phyloP scores from a whole-genome alignment of 257 asterid species.

The Gentiana macrophylla region DNA sequence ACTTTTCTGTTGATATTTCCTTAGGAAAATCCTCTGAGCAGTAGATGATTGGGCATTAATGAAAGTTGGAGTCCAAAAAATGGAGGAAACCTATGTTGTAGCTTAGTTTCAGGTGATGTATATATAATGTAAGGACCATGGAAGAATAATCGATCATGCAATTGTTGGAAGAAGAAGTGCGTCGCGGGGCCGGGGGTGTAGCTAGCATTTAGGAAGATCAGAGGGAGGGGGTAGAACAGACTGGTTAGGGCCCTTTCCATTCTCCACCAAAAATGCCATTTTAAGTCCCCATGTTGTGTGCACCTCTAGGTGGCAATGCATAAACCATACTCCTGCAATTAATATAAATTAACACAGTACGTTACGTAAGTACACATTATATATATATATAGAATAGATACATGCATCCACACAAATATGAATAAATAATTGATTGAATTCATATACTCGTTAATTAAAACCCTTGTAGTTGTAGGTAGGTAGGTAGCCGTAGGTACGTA shows the following conservation, averaged over 20 bases:
- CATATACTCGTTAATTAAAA: neutral
- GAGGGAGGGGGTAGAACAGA: constrained; percentile 77
- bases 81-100: neutral
- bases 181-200: too few relatives aligned
- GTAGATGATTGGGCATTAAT: too few relatives aligned
- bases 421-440: neutral
- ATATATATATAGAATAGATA: neutral
- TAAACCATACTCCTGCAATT: constrained; percentile 72
- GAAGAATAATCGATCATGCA: too few relatives aligned
- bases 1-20: too few relatives aligned
- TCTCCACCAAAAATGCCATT: constrained; percentile 90
- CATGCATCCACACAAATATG: neutral
- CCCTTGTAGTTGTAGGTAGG: neutral
- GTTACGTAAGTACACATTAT: too few relatives aligned
- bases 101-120: neutral
- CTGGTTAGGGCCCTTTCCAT: constrained; percentile 69
- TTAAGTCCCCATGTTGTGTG: constrained; percentile 94
- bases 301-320: constrained; percentile 93
- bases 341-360: too few relatives aligned
- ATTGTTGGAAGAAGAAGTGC: too few relatives aligned
- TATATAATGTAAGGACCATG: too few relatives aligned
- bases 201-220: constrained; percentile 67
- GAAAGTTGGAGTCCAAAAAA: too few relatives aligned
- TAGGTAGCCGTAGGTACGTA: constrained; percentile 3
- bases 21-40: too few relatives aligned